phyloP scores from a whole-genome alignment of 2,329 filamentous ascomycete genomes.

The Pleoardoris graminearum region DNA sequence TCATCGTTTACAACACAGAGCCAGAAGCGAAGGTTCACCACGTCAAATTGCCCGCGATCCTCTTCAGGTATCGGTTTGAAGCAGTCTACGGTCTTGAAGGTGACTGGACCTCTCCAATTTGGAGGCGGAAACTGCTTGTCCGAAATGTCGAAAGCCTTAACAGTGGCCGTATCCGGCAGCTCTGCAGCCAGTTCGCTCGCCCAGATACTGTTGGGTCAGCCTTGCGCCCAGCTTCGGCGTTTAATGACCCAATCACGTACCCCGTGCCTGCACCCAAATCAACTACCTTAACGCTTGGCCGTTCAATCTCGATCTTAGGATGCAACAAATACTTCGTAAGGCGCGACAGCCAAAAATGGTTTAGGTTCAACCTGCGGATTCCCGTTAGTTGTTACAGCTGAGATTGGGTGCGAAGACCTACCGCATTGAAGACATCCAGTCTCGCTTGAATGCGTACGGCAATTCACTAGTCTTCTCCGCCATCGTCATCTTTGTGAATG shows the following conservation, averaged over 20 bases:
- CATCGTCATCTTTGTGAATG: not conserved
- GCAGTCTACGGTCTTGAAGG: conserved; percentile 30
- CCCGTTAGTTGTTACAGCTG: not conserved
- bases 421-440: not conserved
- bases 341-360: conserved; percentile 16
- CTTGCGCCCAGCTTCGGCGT: no score
- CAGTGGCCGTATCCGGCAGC: not conserved
- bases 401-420: not conserved
- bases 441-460: not conserved
- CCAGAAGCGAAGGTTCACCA: conserved; percentile 37
- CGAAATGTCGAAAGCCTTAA: conserved; percentile 36
- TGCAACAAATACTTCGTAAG: conserved; percentile 14
- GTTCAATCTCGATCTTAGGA: conserved; percentile 8
- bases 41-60: conserved; percentile 33
- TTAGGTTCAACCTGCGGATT: conserved; percentile 14
- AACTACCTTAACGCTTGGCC: conserved; percentile 7
- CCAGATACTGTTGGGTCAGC: conserved; percentile 11
- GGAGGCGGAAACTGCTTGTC: conserved; percentile 27
- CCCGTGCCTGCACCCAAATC: conserved; percentile 19
- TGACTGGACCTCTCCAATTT: conserved; percentile 6
- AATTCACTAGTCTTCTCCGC: not conserved
- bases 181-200: conserved; percentile 6
- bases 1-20: conserved; percentile 29
- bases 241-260: not conserved
- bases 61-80: conserved; percentile 31